Percentiles rank a stretch among this genome's conserved stretches.
These are phyloP conservation scores for Malania oleifera DNA, from an alignment of 164 flowering plant genomes.

Conservation along the genomic window DNA sequence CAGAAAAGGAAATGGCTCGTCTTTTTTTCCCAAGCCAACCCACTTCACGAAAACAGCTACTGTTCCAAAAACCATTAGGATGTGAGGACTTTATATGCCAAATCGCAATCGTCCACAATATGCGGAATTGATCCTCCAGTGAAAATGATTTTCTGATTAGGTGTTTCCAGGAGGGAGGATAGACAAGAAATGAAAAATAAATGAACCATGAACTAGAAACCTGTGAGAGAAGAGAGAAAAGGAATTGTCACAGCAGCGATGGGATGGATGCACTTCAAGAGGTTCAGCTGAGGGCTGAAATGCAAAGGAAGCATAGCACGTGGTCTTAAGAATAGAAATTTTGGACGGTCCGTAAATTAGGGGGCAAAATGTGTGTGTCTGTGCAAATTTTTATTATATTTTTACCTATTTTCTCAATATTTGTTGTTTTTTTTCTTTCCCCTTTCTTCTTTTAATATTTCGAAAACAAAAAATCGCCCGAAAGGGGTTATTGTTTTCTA, in stretches of 20 bases:
- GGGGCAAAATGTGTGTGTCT: too few species aligned
- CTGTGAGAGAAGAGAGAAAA: constrained; percentile 16
- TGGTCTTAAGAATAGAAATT: constrained; percentile 28
- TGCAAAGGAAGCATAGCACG: constrained; percentile 28
- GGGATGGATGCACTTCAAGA: constrained; percentile 33
- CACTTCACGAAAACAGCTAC: constrained; percentile 18
- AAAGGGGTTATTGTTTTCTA: too few species aligned
- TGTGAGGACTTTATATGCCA: constrained; percentile 25
- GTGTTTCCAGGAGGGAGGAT: constrained; percentile 21
- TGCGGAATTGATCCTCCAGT: constrained; percentile 22
- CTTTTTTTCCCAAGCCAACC: constrained; percentile 13
- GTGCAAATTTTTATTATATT: too few species aligned
- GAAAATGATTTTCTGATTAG: constrained; percentile 24
- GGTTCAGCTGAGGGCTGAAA: constrained; percentile 32
- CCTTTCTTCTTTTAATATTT: too few species aligned
- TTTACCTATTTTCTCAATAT: too few species aligned
- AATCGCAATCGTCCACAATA: constrained; percentile 26
- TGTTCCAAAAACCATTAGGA: constrained; percentile 14
- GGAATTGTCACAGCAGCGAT: too few species aligned
- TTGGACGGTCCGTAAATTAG: constrained; percentile 23
- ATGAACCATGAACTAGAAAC: constrained; percentile 25
- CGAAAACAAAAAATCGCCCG: too few species aligned
- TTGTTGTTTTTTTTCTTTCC: too few species aligned
- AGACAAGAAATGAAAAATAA: constrained; percentile 21
- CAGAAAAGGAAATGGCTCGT: constrained; percentile 17